Percentiles rank a stretch among this genome's conserved stretches.
These are phyloP conservation scores for Luvunga scandens DNA, from an alignment of 345 rosid genomes.

Conservation along the genomic window DNA sequence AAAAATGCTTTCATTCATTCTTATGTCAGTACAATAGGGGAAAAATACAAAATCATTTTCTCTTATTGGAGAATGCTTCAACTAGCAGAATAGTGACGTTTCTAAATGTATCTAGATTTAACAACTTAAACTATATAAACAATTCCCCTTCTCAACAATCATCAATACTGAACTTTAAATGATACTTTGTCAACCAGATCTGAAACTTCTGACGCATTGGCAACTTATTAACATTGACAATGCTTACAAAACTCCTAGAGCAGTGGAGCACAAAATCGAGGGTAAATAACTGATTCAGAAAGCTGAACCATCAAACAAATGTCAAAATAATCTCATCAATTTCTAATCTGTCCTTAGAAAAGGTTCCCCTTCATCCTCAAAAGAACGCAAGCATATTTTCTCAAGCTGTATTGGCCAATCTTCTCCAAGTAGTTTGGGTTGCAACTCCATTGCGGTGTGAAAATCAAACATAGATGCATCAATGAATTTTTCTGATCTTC, in stretches of 20 bases:
- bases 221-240: conserved; percentile 19
- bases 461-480: conserved; percentile 57
- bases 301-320: conserved; percentile 8
- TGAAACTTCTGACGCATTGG: conserved; percentile 17
- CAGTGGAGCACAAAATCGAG: conserved; percentile 25
- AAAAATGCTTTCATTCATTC: conserved; percentile 21
- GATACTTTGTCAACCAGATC: conserved; percentile 16
- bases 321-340: conserved; percentile 10
- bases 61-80: conserved; percentile 22
- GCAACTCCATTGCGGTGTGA: conserved; percentile 52
- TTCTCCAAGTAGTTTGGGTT: conserved; percentile 68
- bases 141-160: conserved; percentile 13
- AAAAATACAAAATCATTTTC: not conserved
- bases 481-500: conserved; percentile 25
- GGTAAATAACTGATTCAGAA: conserved; percentile 21
- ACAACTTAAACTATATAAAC: conserved; percentile 23
- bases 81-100: conserved; percentile 7
- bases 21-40: conserved; percentile 7
- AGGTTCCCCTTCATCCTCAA: conserved; percentile 29
- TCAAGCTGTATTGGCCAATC: conserved; percentile 70
- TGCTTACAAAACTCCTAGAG: not conserved
- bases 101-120: conserved; percentile 25
- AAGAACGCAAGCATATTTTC: conserved; percentile 51
- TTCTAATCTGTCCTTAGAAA: conserved; percentile 16
- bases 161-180: conserved; percentile 8